These are phyloP conservation scores for Alternaria arborescens DNA, from an alignment of 2,329 filamentous ascomycete genomes.

Conservation along the genomic window DNA sequence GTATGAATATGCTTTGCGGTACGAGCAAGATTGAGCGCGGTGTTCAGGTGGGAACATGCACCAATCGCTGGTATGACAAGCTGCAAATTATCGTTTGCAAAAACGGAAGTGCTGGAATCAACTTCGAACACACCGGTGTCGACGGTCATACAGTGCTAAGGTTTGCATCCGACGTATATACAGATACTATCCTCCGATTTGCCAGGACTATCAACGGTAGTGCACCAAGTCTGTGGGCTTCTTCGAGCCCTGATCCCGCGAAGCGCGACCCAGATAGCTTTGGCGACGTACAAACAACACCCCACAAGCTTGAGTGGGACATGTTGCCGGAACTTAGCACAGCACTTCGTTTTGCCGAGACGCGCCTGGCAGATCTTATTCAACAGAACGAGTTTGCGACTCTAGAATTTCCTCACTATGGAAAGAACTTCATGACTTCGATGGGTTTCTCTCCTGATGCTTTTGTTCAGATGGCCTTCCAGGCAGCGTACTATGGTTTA, in stretches of 20 bases:
- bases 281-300: conserved; percentile 90
- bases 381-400: conserved; percentile 96
- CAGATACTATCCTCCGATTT: conserved; percentile 95
- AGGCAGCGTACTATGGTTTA: conserved; percentile 95
- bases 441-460: conserved; percentile 98
- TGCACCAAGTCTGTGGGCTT: conserved; percentile 90
- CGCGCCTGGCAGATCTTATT: conserved; percentile 89
- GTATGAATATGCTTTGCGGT: conserved; percentile 97
- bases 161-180: conserved; percentile 96
- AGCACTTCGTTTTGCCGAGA: conserved; percentile 93
- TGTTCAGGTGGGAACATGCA: conserved; percentile 96
- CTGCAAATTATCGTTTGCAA: conserved; percentile 99
- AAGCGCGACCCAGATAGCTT: conserved; percentile 92
- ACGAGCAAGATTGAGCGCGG: conserved; percentile 91
- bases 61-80: conserved; percentile 99
- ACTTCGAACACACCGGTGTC: conserved; percentile 98
- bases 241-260: conserved; percentile 87
- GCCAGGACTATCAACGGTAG: conserved; percentile 94
- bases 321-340: conserved; percentile 92
- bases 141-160: conserved; percentile 96
- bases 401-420: conserved; percentile 86
- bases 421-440: conserved; percentile 96
- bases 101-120: conserved; percentile 97
- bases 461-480: conserved; percentile 99
- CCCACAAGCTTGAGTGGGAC: conserved; percentile 97